These are phyloP conservation scores for Ophiostoma ulmi DNA, from an alignment of 2,329 filamentous ascomycete species.

Conservation along the genomic window DNA sequence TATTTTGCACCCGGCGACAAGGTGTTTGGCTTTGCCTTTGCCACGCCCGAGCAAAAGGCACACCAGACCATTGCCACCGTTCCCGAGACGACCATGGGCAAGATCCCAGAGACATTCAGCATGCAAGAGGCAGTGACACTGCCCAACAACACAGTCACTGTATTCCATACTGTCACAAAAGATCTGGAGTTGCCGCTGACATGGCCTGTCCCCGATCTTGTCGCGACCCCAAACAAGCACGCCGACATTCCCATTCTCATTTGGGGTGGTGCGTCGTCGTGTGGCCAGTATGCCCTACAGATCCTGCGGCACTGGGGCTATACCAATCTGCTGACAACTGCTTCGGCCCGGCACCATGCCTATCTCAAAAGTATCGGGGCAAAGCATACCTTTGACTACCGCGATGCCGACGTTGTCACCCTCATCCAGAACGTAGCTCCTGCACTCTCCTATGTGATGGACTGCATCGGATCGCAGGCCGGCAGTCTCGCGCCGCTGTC, in stretches of 20 bases:
- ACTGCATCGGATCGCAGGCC: slow-evolving; percentile 6
- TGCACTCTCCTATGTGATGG: background rate
- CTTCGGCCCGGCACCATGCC: background rate
- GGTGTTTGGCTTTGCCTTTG: slow-evolving; percentile 18
- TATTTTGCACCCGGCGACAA: slow-evolving; percentile 9
- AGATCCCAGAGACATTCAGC: background rate
- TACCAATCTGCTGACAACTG: background rate
- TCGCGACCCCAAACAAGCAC: background rate
- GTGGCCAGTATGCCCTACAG: background rate
- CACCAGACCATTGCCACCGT: slow-evolving; percentile 18
- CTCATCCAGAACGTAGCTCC: background rate
- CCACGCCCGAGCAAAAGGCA: slow-evolving; percentile 14
- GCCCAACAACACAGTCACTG: background rate
- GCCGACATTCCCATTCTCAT: background rate
- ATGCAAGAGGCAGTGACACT: background rate
- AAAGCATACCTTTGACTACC: background rate
- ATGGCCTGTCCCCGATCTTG: background rate
- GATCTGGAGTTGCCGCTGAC: background rate
- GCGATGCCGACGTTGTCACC: background rate
- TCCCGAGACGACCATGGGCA: slow-evolving; percentile 16
- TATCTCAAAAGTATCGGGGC: background rate
- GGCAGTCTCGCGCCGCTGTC: background rate
- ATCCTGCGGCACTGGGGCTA: slow-evolving; percentile 8
- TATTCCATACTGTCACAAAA: background rate
- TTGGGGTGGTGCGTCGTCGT: background rate